Base-by-base conservation (phyloP, 306 rosid genomes). In the Heteromeles arbutifolia region DNA sequence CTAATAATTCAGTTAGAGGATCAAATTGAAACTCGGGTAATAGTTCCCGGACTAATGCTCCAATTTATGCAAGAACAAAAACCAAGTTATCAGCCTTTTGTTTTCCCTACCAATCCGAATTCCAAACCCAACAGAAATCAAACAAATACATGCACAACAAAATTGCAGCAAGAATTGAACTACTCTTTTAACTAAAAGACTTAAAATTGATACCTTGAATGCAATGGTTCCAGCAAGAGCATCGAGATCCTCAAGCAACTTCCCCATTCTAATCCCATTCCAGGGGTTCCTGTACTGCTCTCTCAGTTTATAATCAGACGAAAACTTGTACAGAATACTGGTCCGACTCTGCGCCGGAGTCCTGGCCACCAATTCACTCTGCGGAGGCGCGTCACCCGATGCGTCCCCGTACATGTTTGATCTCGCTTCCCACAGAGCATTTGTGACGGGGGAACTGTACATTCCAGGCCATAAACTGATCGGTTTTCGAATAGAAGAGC, bases 191-290 rank as follows among this genome's bases (percentile, higher is more conserved):
- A 15, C 18, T 50, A 15, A 15, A 15, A 15, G 54, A 5, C 34
- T 7, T 24, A 1, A 26, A 57, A 4, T 28, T 58, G 12, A 11
- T 62, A 89, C 97, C 96, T 92, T 92, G 77, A 82, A 83, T 4
- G 96, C 92, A 72, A 92, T 84, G 80, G 98, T 92, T 28, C 98
- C 98, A 39, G 96, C 94, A 10, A 92, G 91, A 76, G 97, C 97
- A 65, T 92, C 98, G 52, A 92, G 92, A 74, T 92, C 98, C 83
- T 92, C 98, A 2, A 92, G 80, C 77, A 88, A 77, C 78, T 90
- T 92, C n/a, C 98, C 96, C 74, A 87, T 90, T 75, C 98, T 65
- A 5, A 90, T 83, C 63, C 73, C 87, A 81, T 86, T 86, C 98
- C 98, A 90, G 3, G 96, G 98, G 66, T 92, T 92, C 72, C 94